Conservation (phyloP, 1,284 basidiomycete species). For the Xerocomus minutiporus region DNA sequence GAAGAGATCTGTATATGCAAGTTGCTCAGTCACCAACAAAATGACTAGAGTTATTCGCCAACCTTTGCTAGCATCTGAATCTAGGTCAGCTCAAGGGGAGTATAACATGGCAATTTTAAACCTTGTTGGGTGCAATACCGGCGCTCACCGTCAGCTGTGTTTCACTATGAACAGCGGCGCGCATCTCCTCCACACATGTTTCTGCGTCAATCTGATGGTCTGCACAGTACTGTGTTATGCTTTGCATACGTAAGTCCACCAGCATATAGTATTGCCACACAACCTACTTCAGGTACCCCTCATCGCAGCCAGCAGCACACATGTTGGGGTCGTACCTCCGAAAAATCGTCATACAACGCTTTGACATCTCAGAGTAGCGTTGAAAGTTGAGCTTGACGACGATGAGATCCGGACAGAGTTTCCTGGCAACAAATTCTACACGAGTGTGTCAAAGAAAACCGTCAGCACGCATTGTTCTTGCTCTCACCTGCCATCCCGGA, state of each 20-base stretch:
- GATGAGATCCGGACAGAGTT: slow-evolving; percentile 90
- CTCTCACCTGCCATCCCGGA: slow-evolving; percentile 82
- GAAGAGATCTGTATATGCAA: slow-evolving; percentile 76
- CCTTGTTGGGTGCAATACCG: slow-evolving; percentile 88
- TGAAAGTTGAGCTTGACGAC: slow-evolving; percentile 62
- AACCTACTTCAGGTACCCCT: slow-evolving; percentile 82
- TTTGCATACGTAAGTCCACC: slow-evolving; percentile 27
- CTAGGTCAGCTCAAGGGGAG: slow-evolving; percentile 17
- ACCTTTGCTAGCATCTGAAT: slow-evolving; percentile 76
- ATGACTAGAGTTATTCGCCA: neutral
- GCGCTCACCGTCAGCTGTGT: slow-evolving; percentile 90
- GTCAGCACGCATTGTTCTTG: neutral
- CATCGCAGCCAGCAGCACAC: slow-evolving; percentile 79
- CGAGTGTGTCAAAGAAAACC: slow-evolving; percentile 2
- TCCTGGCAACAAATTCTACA: slow-evolving; percentile 83
- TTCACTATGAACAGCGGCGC: slow-evolving; percentile 64
- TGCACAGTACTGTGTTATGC: slow-evolving; percentile 74
- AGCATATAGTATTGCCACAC: neutral
- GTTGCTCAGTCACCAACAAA: slow-evolving; percentile 1
- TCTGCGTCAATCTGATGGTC: slow-evolving; percentile 62
- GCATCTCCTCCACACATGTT: slow-evolving; percentile 76
- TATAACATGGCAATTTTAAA: slow-evolving; percentile 25
- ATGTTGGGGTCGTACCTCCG: slow-evolving; percentile 79
- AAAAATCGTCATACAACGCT: slow-evolving; percentile 64
- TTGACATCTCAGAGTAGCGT: slow-evolving; percentile 71